Evolutionary conservation across 768 basidiomycete species (phyloP).

Genomic region (Tricholoma saponaceum): DNA sequence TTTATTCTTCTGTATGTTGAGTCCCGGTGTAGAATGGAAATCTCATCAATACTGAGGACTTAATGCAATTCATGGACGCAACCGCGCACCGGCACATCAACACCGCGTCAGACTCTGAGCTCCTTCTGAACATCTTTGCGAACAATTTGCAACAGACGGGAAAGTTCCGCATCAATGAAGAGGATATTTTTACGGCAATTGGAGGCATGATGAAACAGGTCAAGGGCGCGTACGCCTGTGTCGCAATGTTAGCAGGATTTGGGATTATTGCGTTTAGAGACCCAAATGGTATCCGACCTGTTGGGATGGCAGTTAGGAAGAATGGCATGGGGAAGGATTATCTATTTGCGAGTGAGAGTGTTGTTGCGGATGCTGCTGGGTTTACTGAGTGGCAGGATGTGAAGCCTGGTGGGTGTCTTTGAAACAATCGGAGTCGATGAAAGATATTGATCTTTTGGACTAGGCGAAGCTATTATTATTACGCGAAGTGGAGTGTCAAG

Average conservation of each 20-base stretch:
- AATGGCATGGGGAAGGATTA: constrained; percentile 68
- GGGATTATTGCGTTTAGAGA: constrained; percentile 98
- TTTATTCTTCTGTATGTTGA: constrained; percentile 5
- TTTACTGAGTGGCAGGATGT: constrained; percentile 94
- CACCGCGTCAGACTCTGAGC: constrained; percentile 96
- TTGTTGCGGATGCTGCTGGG: constrained; percentile 91
- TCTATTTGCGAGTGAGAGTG: constrained; percentile 91
- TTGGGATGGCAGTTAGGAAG: constrained; percentile 78
- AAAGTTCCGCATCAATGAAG: constrained; percentile 98
- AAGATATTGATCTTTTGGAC: constrained; percentile 1
- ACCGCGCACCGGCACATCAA: constrained; percentile 98
- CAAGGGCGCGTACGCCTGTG: constrained; percentile 93
- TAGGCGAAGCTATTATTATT: constrained; percentile 95
- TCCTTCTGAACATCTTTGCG: constrained; percentile 96
- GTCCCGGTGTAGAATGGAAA: constrained; percentile 79
- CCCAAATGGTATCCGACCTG: constrained; percentile 94
- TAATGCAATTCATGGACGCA: constrained; percentile 94
- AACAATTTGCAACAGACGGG: constrained; percentile 97
- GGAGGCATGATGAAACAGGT: constrained; percentile 84
- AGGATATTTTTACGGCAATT: constrained; percentile 96
- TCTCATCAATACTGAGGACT: constrained; percentile 83
- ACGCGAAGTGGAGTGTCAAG: constrained; percentile 76
- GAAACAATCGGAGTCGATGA: not conserved
- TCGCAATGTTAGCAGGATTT: constrained; percentile 99
- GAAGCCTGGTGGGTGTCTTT: constrained; percentile 59